A percentile compares a stretch with the other conserved stretches of the same genome.
Conservation (phyloP, 306 rosid genomes). For the Neltuma alba region DNA sequence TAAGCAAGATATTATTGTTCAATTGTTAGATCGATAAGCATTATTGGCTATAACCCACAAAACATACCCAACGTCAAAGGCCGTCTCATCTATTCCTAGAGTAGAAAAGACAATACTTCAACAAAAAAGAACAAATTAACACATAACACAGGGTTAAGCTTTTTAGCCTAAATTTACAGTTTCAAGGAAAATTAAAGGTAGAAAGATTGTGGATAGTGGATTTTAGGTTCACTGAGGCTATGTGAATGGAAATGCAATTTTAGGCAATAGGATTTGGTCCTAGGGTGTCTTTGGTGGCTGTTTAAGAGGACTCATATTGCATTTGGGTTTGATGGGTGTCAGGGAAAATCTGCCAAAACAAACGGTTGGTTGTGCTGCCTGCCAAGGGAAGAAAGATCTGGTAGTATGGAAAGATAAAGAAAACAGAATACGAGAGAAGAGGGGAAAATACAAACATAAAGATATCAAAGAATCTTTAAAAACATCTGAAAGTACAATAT, state of each 20-base stretch:
- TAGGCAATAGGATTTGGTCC: neutral
- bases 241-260: neutral
- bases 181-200: neutral
- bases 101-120: neutral
- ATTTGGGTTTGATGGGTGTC: neutral
- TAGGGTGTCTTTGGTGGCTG: neutral
- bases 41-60: neutral
- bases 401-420: neutral
- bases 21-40: neutral
- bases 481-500: slow-evolving; percentile 17
- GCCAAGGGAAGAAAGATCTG: neutral
- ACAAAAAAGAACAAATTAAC: neutral
- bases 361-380: neutral
- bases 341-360: neutral
- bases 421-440: neutral
- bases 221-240: neutral
- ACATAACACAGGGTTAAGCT: neutral
- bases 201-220: neutral
- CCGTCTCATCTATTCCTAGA: neutral
- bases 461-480: slow-evolving; percentile 9
- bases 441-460: neutral
- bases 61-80: neutral
- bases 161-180: neutral
- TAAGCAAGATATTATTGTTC: neutral
- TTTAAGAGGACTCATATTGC: neutral